A percentile compares a stretch with the other conserved stretches of the same genome.
phyloP scores from a whole-genome alignment of 75 land plant genomes.

The Adiantum capillusveneris region DNA sequence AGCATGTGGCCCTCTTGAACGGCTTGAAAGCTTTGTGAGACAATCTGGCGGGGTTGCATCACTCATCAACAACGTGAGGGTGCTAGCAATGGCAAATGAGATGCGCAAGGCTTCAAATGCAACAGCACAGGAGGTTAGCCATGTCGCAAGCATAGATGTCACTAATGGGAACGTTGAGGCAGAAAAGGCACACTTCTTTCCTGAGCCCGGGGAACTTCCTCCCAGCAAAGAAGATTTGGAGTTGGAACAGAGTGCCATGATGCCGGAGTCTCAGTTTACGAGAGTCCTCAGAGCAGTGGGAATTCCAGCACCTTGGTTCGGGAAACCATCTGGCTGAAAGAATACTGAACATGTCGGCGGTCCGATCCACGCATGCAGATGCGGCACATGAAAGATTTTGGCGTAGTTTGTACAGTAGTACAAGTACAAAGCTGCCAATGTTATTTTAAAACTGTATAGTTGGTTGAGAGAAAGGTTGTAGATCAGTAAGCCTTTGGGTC shows the following conservation, averaged over 20 bases:
- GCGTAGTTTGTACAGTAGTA: no score
- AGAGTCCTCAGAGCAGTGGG: conserved; percentile 63
- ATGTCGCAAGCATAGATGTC: no score
- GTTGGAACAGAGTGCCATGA: conserved; percentile 34
- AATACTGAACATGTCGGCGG: no score
- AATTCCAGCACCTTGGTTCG: no score
- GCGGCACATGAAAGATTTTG: no score
- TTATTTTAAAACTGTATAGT: no score
- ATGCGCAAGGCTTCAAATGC: conserved; percentile 4
- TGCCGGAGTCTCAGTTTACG: conserved; percentile 75
- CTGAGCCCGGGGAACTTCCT: conserved; percentile 60
- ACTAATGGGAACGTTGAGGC: no score
- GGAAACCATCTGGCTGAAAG: no score
- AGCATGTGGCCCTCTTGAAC: conserved; percentile 36
- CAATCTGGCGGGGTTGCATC: conserved; percentile 58
- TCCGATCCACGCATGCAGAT: no score
- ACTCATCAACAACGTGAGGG: conserved; percentile 47
- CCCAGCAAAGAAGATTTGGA: conserved; percentile 36
- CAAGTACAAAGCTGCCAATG: no score
- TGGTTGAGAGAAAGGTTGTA: no score
- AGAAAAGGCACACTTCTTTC: conserved; percentile 11
- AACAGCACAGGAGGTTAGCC: conserved; percentile 7
- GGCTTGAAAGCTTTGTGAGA: conserved; percentile 52
- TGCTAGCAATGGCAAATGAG: conserved; percentile 29
- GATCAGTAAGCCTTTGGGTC: no score